Conservation (phyloP, 257 asterid genomes). For the Solanum medicagineum region DNA sequence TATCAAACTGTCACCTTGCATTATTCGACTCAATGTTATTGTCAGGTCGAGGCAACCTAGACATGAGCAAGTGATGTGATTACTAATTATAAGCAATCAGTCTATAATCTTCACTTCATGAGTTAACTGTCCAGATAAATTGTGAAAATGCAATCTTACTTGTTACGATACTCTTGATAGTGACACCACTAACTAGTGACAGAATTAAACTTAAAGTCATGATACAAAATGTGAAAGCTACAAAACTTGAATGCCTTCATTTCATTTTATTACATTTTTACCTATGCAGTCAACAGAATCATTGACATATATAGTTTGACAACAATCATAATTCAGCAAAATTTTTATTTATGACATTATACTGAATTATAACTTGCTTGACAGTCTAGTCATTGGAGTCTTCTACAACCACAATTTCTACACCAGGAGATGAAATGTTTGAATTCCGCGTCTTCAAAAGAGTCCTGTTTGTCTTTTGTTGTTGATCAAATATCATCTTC, state of each 20-base stretch:
- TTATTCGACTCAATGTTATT: background rate
- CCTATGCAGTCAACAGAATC: background rate
- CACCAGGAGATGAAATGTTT: background rate
- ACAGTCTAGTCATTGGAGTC: background rate
- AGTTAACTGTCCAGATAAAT: background rate
- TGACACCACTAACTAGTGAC: background rate
- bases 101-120: background rate
- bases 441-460: conserved; percentile 17
- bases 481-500: conserved; percentile 53
- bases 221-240: background rate
- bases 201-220: background rate
- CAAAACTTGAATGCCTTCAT: background rate
- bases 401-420: conserved; percentile 3
- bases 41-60: background rate
- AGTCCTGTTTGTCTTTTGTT: conserved; percentile 28
- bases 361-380: background rate
- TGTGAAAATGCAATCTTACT: no score
- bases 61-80: background rate
- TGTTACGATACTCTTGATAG: no score
- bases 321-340: background rate
- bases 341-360: background rate
- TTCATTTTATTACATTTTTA: background rate
- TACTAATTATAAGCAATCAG: no score
- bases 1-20: background rate
- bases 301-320: background rate